Evolutionary conservation across 768 basidiomycete genomes (phyloP), one percentile per base, ranked within the genome.

Genomic region (Auriscalpium vulgare): DNA sequence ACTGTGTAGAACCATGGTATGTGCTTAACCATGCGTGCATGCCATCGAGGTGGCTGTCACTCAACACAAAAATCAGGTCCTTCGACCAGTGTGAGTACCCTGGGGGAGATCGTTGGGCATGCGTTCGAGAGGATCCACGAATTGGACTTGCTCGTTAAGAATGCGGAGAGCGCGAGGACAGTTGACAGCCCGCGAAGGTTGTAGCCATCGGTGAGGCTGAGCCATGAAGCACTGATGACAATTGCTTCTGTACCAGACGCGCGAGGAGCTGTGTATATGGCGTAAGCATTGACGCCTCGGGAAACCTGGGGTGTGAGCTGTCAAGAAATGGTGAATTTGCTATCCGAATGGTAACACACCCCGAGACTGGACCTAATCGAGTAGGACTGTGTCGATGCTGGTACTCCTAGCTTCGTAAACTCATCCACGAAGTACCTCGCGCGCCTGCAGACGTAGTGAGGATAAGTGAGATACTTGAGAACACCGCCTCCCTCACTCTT

Each of bases 171-270:
- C 0, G 91, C 79, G 34, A 98, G 74, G 1, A 97, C 78, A n/a
- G 80, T 87, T 3, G 95, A 80, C 43, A 95, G 77, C 2, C 97
- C 97, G 34, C 97, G 79, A 45, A 95, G 71, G 66, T 99, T 99
- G 51, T 84, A 72, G 3, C 82, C 82, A 8, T 78, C 82, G 10
- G 72, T 74, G 52, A 79, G 75, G 62, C 91, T 94, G 5, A 84
- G 62, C 93, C 94, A 97, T 7, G 93, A 89, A 1, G 97, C 95
- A 59, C 88, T 86, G 43, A 99, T 79, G 16, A 99, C 81, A 66
- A 97, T 88, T 5, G 92, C 88, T 70, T 99, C 95, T 8, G 84
- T 84, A 3, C 94, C 95, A n/a, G 93, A 83, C n/a, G 90, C 80
- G 23, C 97, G 83, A 8, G 95, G 92, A 2, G 95, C 88, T 10